A percentile compares a stretch with the other conserved stretches of the same genome.
Evolutionary conservation across 306 rosid genomes (phyloP).

Genomic region (Chamaecrista fasciculata): DNA sequence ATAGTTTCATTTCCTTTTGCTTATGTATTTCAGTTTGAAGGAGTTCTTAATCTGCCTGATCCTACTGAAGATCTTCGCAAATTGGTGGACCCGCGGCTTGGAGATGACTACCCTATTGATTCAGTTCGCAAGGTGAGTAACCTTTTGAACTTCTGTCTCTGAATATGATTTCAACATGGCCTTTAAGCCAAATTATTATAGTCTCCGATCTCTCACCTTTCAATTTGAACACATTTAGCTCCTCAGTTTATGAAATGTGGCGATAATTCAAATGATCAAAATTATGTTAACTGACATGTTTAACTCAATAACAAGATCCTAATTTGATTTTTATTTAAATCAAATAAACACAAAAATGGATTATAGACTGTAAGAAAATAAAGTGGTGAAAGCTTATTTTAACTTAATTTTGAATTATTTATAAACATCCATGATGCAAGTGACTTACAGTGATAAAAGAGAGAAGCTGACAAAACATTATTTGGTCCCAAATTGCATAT

Average conservation of each 20-base stretch:
- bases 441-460: background rate
- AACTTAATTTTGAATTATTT: background rate
- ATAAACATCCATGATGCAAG: background rate
- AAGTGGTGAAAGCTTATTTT: background rate
- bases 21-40: constrained; percentile 70
- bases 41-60: constrained; percentile 48
- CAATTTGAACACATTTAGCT: background rate
- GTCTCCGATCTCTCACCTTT: background rate
- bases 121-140: constrained; percentile 61
- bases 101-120: constrained; percentile 67
- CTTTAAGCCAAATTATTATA: background rate
- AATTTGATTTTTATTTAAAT: background rate
- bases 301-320: background rate
- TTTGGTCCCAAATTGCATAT: background rate
- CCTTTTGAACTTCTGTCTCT: too few relatives aligned
- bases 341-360: background rate
- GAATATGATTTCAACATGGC: too few relatives aligned
- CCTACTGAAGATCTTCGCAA: constrained; percentile 55
- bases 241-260: background rate
- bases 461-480: background rate
- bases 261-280: background rate
- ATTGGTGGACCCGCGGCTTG: constrained; percentile 75
- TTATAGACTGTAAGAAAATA: background rate
- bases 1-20: background rate
- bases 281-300: background rate